Evolutionary conservation across 1,139 yeast species (phyloP).

Genomic region (Petasospora fabianii): DNA sequence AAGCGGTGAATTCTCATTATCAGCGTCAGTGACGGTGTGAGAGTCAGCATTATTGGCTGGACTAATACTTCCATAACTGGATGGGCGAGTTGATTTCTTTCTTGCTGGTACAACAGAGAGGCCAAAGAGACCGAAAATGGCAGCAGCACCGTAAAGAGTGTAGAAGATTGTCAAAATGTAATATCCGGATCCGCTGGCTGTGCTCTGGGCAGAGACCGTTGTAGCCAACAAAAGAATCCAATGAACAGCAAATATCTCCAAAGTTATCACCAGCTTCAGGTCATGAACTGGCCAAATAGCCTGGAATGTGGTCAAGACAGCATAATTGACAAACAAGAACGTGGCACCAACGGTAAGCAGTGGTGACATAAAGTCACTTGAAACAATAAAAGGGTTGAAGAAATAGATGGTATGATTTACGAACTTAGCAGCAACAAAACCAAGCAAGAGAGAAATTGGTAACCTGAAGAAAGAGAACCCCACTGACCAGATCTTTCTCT

Average conservation of each 20-base stretch:
- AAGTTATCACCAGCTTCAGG: slow-evolving; percentile 63
- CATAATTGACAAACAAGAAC: slow-evolving; percentile 53
- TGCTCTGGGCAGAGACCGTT: slow-evolving; percentile 43
- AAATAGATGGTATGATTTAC: slow-evolving; percentile 35
- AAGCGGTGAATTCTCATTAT: slow-evolving; percentile 29
- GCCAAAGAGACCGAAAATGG: slow-evolving; percentile 49
- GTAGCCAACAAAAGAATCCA: slow-evolving; percentile 55
- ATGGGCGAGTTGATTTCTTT: not conserved
- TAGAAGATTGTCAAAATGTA: slow-evolving; percentile 51
- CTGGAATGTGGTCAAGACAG: slow-evolving; percentile 49
- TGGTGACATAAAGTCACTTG: slow-evolving; percentile 51
- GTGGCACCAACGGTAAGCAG: slow-evolving; percentile 41
- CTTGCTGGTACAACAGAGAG: slow-evolving; percentile 22
- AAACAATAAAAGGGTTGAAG: slow-evolving; percentile 55
- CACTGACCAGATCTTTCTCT: slow-evolving; percentile 48
- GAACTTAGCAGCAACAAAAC: slow-evolving; percentile 38
- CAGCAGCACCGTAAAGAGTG: slow-evolving; percentile 46
- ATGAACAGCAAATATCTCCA: slow-evolving; percentile 50
- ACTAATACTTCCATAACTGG: slow-evolving; percentile 23
- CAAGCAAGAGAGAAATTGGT: slow-evolving; percentile 49
- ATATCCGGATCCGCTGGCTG: slow-evolving; percentile 58
- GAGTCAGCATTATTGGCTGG: too few species aligned
- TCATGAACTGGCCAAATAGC: slow-evolving; percentile 57
- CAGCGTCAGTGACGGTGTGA: slow-evolving; percentile 2
- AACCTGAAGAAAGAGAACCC: slow-evolving; percentile 48